Conservation (phyloP, 352 stramenopile genomes). For the Globisporangium paroecandrum region DNA sequence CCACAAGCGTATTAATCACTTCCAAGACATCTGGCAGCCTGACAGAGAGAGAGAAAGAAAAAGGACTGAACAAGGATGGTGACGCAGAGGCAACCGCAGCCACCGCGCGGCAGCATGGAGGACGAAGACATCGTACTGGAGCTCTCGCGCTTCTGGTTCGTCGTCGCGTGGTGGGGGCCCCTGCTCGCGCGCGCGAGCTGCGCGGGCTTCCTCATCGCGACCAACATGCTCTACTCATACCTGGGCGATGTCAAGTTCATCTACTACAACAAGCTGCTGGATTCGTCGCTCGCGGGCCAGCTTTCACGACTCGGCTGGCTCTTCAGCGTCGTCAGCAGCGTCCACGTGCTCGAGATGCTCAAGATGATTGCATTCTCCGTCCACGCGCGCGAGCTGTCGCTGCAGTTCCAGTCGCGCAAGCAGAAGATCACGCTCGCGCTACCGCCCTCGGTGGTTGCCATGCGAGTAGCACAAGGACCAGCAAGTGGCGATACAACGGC, state of each 20-base stretch:
- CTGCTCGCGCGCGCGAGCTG: slow-evolving; percentile 24
- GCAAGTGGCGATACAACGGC: not conserved
- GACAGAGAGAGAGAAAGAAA: not conserved
- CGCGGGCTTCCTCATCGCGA: slow-evolving; percentile 26
- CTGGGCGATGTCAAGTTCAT: slow-evolving; percentile 27
- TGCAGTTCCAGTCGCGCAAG: slow-evolving; percentile 15
- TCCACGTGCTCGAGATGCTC: slow-evolving; percentile 30
- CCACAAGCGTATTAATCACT: not conserved
- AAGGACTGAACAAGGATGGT: not conserved
- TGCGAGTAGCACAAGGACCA: not conserved
- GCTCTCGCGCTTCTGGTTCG: slow-evolving; percentile 20
- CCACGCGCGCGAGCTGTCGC: slow-evolving; percentile 22
- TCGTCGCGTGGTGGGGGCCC: slow-evolving; percentile 24
- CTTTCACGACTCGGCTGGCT: slow-evolving; percentile 26
- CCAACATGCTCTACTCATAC: slow-evolving; percentile 30
- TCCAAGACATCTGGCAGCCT: not conserved
- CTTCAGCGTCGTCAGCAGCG: slow-evolving; percentile 20
- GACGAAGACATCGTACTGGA: slow-evolving; percentile 18
- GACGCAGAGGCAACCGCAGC: not conserved
- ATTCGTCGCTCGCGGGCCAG: slow-evolving; percentile 22
- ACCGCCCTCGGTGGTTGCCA: slow-evolving; percentile 9
- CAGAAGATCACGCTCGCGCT: slow-evolving; percentile 14
- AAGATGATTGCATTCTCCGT: slow-evolving; percentile 31
- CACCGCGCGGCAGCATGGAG: not conserved
- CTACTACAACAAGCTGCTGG: slow-evolving; percentile 46